phyloP scores from a whole-genome alignment of 2,329 filamentous ascomycete species.

The Scedosporium dehoogii region DNA sequence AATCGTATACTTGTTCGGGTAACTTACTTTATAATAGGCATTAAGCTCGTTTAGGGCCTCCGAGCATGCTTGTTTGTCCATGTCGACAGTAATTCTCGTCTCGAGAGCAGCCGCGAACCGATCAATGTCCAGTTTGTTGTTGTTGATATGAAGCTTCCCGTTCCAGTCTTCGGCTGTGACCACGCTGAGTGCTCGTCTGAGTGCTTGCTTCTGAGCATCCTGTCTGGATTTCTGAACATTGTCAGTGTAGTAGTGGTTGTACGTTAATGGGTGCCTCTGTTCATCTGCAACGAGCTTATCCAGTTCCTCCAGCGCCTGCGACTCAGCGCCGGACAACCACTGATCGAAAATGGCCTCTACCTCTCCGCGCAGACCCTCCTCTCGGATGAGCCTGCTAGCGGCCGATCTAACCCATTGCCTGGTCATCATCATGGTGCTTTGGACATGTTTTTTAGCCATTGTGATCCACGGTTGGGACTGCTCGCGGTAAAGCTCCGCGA shows the following conservation, averaged over 20 bases:
- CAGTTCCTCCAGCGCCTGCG: conserved; percentile 8
- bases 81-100: conserved; percentile 9
- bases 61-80: conserved; percentile 13
- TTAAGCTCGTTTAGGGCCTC: conserved; percentile 12
- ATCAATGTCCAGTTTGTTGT: conserved; percentile 5
- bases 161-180: conserved; percentile 2
- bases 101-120: conserved; percentile 6
- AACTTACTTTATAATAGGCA: conserved; percentile 16
- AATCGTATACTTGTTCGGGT: background rate
- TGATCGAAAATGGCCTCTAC: background rate
- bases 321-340: conserved; percentile 4
- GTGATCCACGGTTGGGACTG: conserved; percentile 9
- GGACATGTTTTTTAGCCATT: conserved; percentile 10
- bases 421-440: conserved; percentile 5
- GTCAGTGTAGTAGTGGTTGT: conserved; percentile 13
- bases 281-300: conserved; percentile 11
- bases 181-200: conserved; percentile 5
- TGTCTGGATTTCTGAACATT: conserved; percentile 11
- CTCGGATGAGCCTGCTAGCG: background rate
- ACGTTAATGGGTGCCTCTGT: conserved; percentile 9
- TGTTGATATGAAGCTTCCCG: conserved; percentile 8
- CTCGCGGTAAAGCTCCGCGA: conserved; percentile 11
- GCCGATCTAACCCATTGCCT: conserved; percentile 7
- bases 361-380: background rate
- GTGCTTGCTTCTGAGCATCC: conserved; percentile 5